A percentile compares a stretch with the other conserved stretches of the same genome.
Conservation (phyloP, 306 rosid species). For the Hippophae gyantsensis region DNA sequence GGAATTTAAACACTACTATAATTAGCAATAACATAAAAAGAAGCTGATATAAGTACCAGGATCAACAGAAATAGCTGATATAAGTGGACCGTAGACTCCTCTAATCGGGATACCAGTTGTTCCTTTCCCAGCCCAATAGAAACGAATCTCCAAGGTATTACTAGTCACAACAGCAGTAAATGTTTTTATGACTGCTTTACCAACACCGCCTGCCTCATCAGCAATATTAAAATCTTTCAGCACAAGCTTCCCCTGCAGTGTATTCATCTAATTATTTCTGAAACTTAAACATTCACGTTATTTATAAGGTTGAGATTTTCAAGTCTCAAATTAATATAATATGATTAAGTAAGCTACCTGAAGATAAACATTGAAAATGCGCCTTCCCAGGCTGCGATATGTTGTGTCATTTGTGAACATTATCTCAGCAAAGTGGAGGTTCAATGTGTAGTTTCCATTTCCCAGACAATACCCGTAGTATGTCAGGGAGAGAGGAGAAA, state of each 20-base stretch:
- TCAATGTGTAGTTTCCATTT: slow-evolving; percentile 29
- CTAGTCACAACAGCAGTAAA: slow-evolving; percentile 7
- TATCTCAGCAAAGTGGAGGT: slow-evolving; percentile 37
- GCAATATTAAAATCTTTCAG: slow-evolving; percentile 32
- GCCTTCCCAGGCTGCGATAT: slow-evolving; percentile 40
- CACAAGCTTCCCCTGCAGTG: slow-evolving; percentile 24
- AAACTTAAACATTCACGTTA: not conserved
- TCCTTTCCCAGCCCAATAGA: slow-evolving; percentile 45
- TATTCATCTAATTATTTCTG: not conserved
- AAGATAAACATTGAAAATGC: slow-evolving; percentile 33
- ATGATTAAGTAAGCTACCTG: slow-evolving; percentile 20
- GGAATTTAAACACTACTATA: not conserved
- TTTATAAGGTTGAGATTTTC: not conserved
- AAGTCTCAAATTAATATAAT: not conserved
- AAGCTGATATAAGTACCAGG: slow-evolving; percentile 16
- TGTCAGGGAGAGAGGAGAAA: slow-evolving; percentile 53
- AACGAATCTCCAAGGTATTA: slow-evolving; percentile 27
- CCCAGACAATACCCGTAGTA: slow-evolving; percentile 33
- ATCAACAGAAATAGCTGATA: slow-evolving; percentile 33
- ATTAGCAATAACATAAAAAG: not conserved
- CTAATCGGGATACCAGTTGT: slow-evolving; percentile 18
- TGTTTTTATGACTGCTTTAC: slow-evolving; percentile 2
- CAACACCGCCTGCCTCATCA: slow-evolving; percentile 26
- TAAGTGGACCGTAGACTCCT: slow-evolving; percentile 43
- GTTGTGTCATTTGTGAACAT: slow-evolving; percentile 14